phyloP scores from a whole-genome alignment of 768 basidiomycete genomes.

The Kwoniella pini region DNA sequence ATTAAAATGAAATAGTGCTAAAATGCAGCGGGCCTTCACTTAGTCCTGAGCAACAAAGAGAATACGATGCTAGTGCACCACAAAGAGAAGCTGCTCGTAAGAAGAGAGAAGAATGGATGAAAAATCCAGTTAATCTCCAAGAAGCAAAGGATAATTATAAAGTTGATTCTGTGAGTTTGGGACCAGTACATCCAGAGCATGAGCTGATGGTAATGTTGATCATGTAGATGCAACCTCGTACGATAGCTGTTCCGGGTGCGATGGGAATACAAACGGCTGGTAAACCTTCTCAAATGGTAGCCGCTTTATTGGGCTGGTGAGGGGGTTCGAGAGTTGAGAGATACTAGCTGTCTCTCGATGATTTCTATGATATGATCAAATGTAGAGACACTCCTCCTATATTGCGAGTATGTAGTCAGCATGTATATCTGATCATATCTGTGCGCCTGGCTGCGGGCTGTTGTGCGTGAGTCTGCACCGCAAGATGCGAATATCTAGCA shows the following conservation, averaged over 20 bases:
- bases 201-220: background rate
- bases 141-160: constrained; percentile 24
- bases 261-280: constrained; percentile 8
- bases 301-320: constrained; percentile 2
- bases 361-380: no score
- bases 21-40: no score
- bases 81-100: constrained; percentile 12
- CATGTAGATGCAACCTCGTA: constrained; percentile 12
- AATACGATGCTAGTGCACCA: constrained; percentile 3
- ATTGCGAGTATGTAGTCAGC: no score
- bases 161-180: constrained; percentile 22
- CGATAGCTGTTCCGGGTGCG: constrained; percentile 10
- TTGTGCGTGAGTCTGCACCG: no score
- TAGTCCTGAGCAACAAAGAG: constrained; percentile 13
- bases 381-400: no score
- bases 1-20: no score
- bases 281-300: constrained; percentile 1
- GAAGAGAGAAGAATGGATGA: constrained; percentile 6
- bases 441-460: no score
- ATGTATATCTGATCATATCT: no score
- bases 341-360: no score
- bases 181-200: background rate
- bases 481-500: no score
- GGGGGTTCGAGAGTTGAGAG: no score
- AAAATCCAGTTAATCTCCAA: constrained; percentile 23